phyloP scores from a whole-genome alignment of 192 early-diverging fungal species.

The Diversispora epigaea region DNA sequence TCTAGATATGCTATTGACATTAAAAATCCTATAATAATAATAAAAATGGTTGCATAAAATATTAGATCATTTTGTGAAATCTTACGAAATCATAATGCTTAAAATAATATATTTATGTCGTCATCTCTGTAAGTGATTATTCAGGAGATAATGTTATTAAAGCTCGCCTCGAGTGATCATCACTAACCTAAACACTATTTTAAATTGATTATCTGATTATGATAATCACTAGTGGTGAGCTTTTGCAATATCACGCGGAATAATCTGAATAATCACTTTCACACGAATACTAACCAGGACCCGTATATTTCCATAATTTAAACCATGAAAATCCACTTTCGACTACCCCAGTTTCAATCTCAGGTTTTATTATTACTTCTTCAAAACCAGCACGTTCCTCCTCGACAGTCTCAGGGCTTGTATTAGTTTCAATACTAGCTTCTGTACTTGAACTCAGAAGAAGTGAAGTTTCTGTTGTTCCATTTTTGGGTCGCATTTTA shows the following conservation, averaged over 20 bases:
- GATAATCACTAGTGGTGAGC: too few relatives aligned
- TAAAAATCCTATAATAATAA: conserved; percentile 32
- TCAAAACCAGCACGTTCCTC: not conserved
- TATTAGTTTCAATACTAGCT: too few relatives aligned
- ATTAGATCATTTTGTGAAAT: not conserved
- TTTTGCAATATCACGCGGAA: not conserved
- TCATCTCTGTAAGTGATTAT: not conserved
- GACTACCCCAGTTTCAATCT: conserved; percentile 52
- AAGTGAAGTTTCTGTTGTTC: too few relatives aligned
- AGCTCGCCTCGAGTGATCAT: not conserved
- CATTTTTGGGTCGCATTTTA: too few relatives aligned
- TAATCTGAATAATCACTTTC: too few relatives aligned
- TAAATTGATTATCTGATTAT: not conserved
- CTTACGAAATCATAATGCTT: not conserved
- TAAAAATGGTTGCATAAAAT: not conserved
- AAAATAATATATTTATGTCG: too few relatives aligned
- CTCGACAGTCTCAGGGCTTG: too few relatives aligned
- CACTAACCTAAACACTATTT: not conserved
- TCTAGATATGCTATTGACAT: conserved; percentile 69
- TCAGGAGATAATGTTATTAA: not conserved
- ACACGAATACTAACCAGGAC: conserved; percentile 50
- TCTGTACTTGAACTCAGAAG: too few relatives aligned
- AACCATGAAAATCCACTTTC: conserved; percentile 53
- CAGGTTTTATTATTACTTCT: conserved; percentile 23
- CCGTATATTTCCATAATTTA: conserved; percentile 64